Evolutionary conservation across 2,329 filamentous ascomycete genomes (phyloP).

Genomic region (Aspergillus udagawae): DNA sequence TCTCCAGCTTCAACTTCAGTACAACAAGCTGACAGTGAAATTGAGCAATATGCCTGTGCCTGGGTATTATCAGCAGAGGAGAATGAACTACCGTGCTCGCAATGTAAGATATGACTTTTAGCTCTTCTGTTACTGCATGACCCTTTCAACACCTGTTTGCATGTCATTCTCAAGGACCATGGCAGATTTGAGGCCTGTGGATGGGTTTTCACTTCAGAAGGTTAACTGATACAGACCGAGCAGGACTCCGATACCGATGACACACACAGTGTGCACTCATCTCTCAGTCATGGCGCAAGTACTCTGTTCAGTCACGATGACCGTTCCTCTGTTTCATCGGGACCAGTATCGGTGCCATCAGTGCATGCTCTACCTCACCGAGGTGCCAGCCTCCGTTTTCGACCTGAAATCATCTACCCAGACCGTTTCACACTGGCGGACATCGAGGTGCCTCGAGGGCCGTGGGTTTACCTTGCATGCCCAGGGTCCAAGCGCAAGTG

Average conservation of each 20-base stretch:
- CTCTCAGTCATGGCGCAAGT: not conserved
- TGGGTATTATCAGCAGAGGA: not conserved
- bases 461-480: not conserved
- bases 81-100: not conserved
- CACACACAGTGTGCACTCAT: not conserved
- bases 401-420: not conserved
- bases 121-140: not conserved
- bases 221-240: not conserved
- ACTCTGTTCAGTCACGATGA: not conserved
- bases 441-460: not conserved
- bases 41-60: not conserved
- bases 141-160: not conserved
- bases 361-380: not conserved
- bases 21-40: not conserved
- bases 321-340: not conserved
- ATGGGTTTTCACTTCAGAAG: not conserved
- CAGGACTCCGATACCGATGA: not conserved
- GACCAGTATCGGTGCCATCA: not conserved
- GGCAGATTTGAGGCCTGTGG: not conserved
- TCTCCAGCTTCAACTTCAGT: not conserved
- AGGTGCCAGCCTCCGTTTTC: not conserved
- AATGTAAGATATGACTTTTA: not conserved
- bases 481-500: not conserved
- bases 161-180: not conserved
- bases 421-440: not conserved